Conservation (phyloP, 75 land plant species). For the Selaginella tamariscina region DNA sequence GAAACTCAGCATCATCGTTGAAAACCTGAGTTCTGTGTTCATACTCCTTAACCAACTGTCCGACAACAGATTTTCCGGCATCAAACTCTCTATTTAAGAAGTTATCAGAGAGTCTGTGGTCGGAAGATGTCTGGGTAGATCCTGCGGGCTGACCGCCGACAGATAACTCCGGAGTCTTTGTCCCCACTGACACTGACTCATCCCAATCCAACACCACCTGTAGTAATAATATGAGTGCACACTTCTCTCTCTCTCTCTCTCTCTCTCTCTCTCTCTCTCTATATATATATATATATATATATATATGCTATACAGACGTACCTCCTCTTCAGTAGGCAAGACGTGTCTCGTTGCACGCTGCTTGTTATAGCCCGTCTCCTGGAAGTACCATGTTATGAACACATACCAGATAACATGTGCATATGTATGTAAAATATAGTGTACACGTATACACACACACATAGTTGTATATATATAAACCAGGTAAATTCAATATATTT, state of each 20-base stretch:
- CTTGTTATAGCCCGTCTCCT: neutral
- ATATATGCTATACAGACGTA: too few species aligned
- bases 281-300: too few species aligned
- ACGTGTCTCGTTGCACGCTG: slow-evolving; percentile 16
- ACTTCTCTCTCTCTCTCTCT: too few species aligned
- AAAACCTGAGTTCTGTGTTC: slow-evolving; percentile 63
- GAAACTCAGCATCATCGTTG: slow-evolving; percentile 58
- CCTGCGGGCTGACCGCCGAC: neutral
- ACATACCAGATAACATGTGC: too few species aligned
- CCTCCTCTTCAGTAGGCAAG: slow-evolving; percentile 32
- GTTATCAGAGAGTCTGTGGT: slow-evolving; percentile 4
- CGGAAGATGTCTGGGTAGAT: slow-evolving; percentile 14
- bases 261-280: too few species aligned
- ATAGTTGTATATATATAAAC: too few species aligned
- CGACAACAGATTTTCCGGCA: slow-evolving; percentile 38
- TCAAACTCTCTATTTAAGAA: slow-evolving; percentile 32
- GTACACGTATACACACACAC: too few species aligned
- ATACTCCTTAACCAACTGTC: slow-evolving; percentile 53
- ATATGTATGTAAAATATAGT: too few species aligned
- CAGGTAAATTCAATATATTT: too few species aligned
- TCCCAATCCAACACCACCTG: slow-evolving; percentile 78
- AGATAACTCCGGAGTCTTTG: slow-evolving; percentile 39
- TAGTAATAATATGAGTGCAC: too few species aligned
- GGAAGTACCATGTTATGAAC: too few species aligned
- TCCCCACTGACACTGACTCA: slow-evolving; percentile 40